These are phyloP conservation scores for Gypsophila paniculata DNA, from an alignment of 179 eudicot genomes.

Conservation along the genomic window DNA sequence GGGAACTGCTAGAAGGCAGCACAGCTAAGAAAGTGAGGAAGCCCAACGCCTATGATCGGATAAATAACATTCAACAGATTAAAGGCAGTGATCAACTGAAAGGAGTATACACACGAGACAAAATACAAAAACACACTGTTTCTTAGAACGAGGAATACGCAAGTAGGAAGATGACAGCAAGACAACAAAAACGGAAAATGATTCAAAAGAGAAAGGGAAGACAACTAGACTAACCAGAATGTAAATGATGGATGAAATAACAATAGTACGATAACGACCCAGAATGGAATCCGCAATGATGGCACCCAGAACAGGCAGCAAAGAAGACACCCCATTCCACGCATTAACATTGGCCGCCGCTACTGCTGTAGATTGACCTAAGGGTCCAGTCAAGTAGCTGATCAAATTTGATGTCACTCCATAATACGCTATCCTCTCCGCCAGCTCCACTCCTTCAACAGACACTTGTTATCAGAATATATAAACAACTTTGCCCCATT, in stretches of 20 bases:
- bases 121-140: neutral
- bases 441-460: conserved; percentile 51
- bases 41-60: conserved; percentile 51
- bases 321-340: conserved; percentile 46
- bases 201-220: neutral
- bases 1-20: conserved; percentile 31
- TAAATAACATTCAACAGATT: neutral
- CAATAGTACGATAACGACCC: conserved; percentile 52
- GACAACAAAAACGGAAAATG: neutral
- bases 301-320: conserved; percentile 56
- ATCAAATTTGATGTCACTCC: conserved; percentile 52
- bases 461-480: neutral
- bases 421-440: conserved; percentile 57
- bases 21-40: conserved; percentile 57
- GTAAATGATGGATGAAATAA: conserved; percentile 46
- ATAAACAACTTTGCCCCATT: too few relatives aligned
- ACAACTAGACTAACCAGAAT: conserved; percentile 31
- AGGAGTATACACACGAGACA: neutral
- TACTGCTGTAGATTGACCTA: conserved; percentile 49
- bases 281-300: conserved; percentile 51
- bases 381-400: conserved; percentile 50
- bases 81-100: neutral
- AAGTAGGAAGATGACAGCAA: neutral
- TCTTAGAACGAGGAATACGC: neutral
- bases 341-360: conserved; percentile 58